Percentiles rank a stretch among this genome's conserved stretches.
phyloP scores from a whole-genome alignment of 2,329 filamentous ascomycete genomes.

The Ascochyta clinopodiicola region DNA sequence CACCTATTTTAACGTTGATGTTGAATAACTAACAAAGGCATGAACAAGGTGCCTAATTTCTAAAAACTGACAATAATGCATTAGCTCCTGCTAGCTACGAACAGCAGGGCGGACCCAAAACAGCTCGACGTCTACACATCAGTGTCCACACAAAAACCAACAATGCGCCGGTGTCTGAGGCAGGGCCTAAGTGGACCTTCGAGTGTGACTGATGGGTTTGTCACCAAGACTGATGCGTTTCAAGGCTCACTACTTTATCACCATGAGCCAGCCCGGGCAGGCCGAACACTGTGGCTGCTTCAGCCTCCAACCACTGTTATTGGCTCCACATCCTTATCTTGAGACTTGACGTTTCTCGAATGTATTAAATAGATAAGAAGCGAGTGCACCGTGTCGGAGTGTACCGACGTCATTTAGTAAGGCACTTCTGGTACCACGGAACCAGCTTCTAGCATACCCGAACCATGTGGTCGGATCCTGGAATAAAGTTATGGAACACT shows the following conservation, averaged over 20 bases:
- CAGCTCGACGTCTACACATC: neutral
- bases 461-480: neutral
- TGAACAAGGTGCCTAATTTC: neutral
- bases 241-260: constrained; percentile 19
- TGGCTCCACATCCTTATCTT: constrained; percentile 3
- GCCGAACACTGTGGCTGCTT: neutral
- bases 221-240: constrained; percentile 5
- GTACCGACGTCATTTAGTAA: neutral
- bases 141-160: neutral
- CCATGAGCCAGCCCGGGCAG: constrained; percentile 6
- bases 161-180: neutral
- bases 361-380: constrained; percentile 16
- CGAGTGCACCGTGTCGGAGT: constrained; percentile 2
- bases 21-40: neutral
- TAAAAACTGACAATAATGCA: constrained; percentile 7
- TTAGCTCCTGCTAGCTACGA: constrained; percentile 7
- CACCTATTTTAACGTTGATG: constrained; percentile 2
- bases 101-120: neutral
- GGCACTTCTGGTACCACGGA: neutral
- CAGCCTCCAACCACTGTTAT: constrained; percentile 4
- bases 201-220: neutral
- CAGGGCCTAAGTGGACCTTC: neutral
- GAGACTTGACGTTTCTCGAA: constrained; percentile 4
- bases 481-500: neutral
- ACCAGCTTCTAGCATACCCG: neutral